These are phyloP conservation scores for Gigaspora rosea DNA, from an alignment of 192 early-diverging fungal species.

Conservation along the genomic window DNA sequence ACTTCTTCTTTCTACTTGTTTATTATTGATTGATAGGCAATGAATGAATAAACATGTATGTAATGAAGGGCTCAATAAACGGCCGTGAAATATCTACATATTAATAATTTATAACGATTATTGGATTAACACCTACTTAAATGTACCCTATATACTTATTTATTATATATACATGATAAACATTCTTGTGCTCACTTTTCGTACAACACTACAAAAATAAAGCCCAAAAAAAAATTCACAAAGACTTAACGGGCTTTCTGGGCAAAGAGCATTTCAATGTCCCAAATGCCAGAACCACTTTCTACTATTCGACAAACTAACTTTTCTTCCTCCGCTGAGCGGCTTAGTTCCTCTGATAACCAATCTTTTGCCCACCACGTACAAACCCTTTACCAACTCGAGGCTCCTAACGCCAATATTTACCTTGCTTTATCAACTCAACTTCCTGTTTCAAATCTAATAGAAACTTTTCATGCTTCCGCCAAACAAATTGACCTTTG, in stretches of 20 bases:
- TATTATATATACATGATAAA: conserved; percentile 10
- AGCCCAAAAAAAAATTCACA: not conserved
- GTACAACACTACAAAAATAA: conserved; percentile 12
- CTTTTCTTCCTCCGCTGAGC: conserved; percentile 26
- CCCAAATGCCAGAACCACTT: conserved; percentile 32
- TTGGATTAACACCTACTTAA: not conserved
- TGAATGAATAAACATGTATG: no score
- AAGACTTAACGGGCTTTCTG: conserved; percentile 13
- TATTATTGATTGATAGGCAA: no score
- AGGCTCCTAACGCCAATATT: conserved; percentile 43
- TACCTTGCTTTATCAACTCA: conserved; percentile 47
- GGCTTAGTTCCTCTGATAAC: conserved; percentile 14
- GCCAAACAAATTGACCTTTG: conserved; percentile 44
- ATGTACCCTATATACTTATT: not conserved
- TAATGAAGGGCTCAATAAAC: no score
- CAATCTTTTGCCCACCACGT: conserved; percentile 34
- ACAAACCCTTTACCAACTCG: conserved; percentile 40
- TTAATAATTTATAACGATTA: no score
- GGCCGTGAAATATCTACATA: no score
- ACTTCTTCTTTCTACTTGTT: no score
- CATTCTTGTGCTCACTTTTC: conserved; percentile 3
- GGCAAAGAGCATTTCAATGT: conserved; percentile 30
- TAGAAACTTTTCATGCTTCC: conserved; percentile 41
- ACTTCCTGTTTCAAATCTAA: conserved; percentile 37
- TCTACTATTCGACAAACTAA: conserved; percentile 3